A percentile compares a stretch with the other conserved stretches of the same genome.
These are phyloP conservation scores for Penicillium arizonense DNA, from an alignment of 495 filamentous ascomycete genomes.

Conservation along the genomic window DNA sequence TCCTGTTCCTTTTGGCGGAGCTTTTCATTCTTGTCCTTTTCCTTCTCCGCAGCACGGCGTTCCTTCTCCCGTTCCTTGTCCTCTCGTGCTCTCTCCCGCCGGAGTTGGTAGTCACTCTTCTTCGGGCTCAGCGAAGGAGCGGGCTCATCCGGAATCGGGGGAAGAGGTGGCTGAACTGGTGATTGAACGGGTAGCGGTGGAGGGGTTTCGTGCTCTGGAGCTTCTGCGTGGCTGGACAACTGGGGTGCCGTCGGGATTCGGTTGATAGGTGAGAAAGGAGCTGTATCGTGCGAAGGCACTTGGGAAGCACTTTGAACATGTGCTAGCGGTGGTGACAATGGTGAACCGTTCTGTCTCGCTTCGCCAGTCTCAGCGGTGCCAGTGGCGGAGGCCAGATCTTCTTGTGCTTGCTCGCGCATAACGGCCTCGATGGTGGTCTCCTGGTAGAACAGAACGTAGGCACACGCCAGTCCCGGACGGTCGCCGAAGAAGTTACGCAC, in stretches of 20 bases:
- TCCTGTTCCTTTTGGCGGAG: conserved; percentile 65
- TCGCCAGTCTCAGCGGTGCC: conserved; percentile 53
- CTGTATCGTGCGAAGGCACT: conserved; percentile 43
- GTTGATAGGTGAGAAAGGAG: conserved; percentile 53
- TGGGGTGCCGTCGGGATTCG: conserved; percentile 62
- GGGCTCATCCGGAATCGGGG: conserved; percentile 38
- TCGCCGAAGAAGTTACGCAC: conserved; percentile 98
- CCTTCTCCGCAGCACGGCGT: conserved; percentile 64
- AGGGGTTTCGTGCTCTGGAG: conserved; percentile 23
- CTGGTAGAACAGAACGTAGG: conserved; percentile 97
- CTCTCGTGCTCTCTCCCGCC: conserved; percentile 50
- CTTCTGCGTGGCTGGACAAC: conserved; percentile 36
- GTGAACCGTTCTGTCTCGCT: conserved; percentile 44
- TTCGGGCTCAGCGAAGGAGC: conserved; percentile 30
- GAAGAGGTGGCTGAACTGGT: conserved; percentile 28
- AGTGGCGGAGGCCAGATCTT: conserved; percentile 59
- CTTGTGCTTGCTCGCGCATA: conserved; percentile 75
- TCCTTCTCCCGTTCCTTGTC: conserved; percentile 50
- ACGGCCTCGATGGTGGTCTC: conserved; percentile 92
- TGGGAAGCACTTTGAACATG: conserved; percentile 44
- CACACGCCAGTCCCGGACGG: conserved; percentile 84
- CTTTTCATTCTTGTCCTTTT: conserved; percentile 61
- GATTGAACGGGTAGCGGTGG: conserved; percentile 14
- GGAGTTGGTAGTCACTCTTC: conserved; percentile 46
- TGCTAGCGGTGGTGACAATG: conserved; percentile 25